phyloP scores from a whole-genome alignment of 2,329 filamentous ascomycete genomes.

The Phyllosticta paracitricarpa region DNA sequence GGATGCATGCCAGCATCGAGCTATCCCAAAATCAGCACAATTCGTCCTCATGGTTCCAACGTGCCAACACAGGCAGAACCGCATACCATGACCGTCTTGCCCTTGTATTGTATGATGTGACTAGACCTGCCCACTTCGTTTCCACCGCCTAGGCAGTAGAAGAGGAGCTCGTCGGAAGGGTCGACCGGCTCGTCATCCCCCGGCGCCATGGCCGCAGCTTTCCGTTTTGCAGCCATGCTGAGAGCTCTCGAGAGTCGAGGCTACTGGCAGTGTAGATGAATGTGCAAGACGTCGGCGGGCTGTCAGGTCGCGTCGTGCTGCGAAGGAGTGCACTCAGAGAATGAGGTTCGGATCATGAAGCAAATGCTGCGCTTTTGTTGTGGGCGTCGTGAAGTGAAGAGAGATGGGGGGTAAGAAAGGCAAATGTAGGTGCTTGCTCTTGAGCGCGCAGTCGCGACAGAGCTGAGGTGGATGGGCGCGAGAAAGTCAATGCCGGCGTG shows the following conservation, averaged over 20 bases:
- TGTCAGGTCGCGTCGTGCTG: background rate
- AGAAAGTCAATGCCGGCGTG: background rate
- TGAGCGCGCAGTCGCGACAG: background rate
- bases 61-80: background rate
- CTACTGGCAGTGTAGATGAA: background rate
- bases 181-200: conserved; percentile 77
- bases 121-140: conserved; percentile 97
- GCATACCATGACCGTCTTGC: conserved; percentile 94
- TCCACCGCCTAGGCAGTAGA: conserved; percentile 85
- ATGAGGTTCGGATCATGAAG: background rate
- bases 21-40: conserved; percentile 37
- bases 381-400: background rate
- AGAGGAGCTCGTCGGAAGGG: conserved; percentile 87
- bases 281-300: background rate
- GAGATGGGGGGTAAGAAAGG: background rate
- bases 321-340: background rate
- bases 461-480: background rate
- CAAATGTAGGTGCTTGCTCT: background rate
- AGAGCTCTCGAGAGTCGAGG: background rate
- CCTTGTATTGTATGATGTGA: conserved; percentile 98
- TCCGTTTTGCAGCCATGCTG: conserved; percentile 85
- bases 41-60: background rate
- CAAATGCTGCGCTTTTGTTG: background rate
- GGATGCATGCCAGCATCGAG: conserved; percentile 96
- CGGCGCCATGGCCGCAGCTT: conserved; percentile 68